Evolutionary conservation across 2,329 filamentous ascomycete genomes (phyloP), one percentile per base, ranked within the genome.

Genomic region (Bipolaris zeicola): DNA sequence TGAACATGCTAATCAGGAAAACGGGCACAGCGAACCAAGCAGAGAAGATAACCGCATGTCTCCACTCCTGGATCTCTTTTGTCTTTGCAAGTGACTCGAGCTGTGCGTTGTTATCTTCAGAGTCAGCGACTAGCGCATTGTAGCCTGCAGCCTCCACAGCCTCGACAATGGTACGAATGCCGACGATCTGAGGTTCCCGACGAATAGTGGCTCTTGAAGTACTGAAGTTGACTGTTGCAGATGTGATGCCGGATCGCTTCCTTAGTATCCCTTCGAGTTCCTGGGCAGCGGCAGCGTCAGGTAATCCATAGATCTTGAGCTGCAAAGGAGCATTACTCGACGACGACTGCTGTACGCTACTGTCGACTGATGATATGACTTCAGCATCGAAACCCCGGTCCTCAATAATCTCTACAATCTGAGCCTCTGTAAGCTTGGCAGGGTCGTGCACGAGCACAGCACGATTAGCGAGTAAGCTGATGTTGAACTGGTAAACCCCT

Each of bases 51-150:
- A 98, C 96, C 0, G 92, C 91, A 28, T 82, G 85, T 60, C 86
- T 87, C 95, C 95, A 99, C 76, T 96, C 92, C 62, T 89, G 90
- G 60, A 99, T 96, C 76, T 99, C 95, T 66, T 91, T 91, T 0
- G 95, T 98, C 79, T 99, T 99, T 7, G 95, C 90, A 2, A 99
- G 83, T 1, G 95, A 98, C 75, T 98, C 92, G 2, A 99, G 84
- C 73, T 99, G 95, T 1, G 95, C 94, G 70, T 96, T 96, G 75
- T 96, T 98, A 78, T 99, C 95, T 68, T 98, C 92, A 50, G 88
- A 89, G 64, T 98, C 94, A 0, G 93, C 89, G 10, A 98, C 85
- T 2, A 99, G 81, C 1, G 94, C 95, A 72, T 97, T 96, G 75
- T 90, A 91, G 1, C 94, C 93, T 18, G 86, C 81, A n/a, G 83